A percentile compares a stretch with the other conserved stretches of the same genome.
These are phyloP conservation scores for Kwoniella bestiolae DNA, from an alignment of 768 basidiomycete species.

Conservation along the genomic window DNA sequence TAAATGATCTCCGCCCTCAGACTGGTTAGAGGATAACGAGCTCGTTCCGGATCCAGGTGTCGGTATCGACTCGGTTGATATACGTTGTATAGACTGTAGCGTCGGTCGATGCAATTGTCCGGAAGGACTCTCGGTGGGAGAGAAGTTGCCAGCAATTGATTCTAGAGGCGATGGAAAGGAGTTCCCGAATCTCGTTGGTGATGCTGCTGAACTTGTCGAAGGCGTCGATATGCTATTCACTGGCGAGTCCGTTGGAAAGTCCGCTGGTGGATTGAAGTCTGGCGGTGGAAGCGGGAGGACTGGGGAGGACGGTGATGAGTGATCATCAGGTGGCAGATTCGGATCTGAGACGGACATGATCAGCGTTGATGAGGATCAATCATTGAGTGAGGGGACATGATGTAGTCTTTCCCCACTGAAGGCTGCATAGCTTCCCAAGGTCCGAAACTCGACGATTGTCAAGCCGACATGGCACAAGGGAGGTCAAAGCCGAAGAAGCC, in stretches of 20 bases:
- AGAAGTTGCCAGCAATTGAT: neutral
- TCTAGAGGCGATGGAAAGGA: neutral
- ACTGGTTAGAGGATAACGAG: slow-evolving; percentile 22
- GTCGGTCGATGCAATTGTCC: slow-evolving; percentile 25
- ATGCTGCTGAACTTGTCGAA: neutral
- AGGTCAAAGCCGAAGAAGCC: neutral
- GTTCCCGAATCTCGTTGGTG: neutral
- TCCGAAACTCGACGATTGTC: neutral
- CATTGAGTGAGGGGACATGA: neutral
- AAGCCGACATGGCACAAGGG: neutral
- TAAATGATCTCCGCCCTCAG: slow-evolving; percentile 42
- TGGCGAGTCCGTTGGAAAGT: slow-evolving; percentile 30
- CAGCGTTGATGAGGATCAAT: neutral
- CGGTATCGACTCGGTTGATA: slow-evolving; percentile 32
- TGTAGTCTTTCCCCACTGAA: neutral
- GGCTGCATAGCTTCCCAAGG: neutral
- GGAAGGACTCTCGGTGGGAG: slow-evolving; percentile 1
- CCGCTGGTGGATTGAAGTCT: slow-evolving; percentile 46
- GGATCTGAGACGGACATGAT: neutral
- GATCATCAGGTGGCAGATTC: slow-evolving; percentile 3
- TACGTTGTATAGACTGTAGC: slow-evolving; percentile 23
- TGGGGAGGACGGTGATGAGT: slow-evolving; percentile 9
- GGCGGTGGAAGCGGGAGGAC: slow-evolving; percentile 29
- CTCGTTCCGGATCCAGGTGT: slow-evolving; percentile 26
- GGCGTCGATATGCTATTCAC: slow-evolving; percentile 24